Percentiles rank a stretch among this genome's conserved stretches.
phyloP scores from a whole-genome alignment of 208 protist genomes.

The Balamuthia mandrillaris region DNA sequence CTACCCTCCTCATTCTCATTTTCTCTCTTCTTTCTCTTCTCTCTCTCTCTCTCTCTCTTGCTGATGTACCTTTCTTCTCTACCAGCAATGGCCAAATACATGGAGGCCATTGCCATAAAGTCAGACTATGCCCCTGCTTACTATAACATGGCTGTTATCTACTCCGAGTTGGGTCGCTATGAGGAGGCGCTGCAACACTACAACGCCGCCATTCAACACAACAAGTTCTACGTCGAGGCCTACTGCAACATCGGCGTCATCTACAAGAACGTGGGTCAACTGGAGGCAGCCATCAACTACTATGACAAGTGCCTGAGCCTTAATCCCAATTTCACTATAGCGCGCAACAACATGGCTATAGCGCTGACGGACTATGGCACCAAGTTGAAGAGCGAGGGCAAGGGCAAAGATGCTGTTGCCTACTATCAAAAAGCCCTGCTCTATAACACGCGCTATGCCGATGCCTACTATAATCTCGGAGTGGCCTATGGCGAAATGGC shows the following conservation, averaged over 20 bases:
- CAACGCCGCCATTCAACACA: slow-evolving; percentile 34
- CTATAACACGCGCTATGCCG: slow-evolving; percentile 49
- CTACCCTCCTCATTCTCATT: slow-evolving; percentile 4
- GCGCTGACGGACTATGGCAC: slow-evolving; percentile 61
- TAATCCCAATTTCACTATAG: slow-evolving; percentile 49
- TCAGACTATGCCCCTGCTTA: slow-evolving; percentile 37
- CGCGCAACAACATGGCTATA: slow-evolving; percentile 49
- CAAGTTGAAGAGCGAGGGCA: slow-evolving; percentile 31
- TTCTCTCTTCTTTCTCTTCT: too few relatives aligned
- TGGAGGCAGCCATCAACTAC: slow-evolving; percentile 24
- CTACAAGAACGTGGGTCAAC: slow-evolving; percentile 49
- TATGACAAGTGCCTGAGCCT: slow-evolving; percentile 44
- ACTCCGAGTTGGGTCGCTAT: slow-evolving; percentile 1
- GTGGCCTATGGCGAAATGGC: slow-evolving; percentile 48
- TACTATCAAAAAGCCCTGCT: slow-evolving; percentile 54
- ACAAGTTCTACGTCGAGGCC: slow-evolving; percentile 60
- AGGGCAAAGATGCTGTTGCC: neutral
- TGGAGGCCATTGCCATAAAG: neutral
- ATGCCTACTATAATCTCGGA: slow-evolving; percentile 66
- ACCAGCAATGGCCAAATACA: neutral
- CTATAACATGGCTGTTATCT: slow-evolving; percentile 58
- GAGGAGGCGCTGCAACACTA: slow-evolving; percentile 52
- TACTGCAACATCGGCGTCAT: slow-evolving; percentile 67
- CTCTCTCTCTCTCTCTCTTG: too few relatives aligned
- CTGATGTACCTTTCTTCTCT: too few relatives aligned